Evolutionary conservation across 345 rosid species (phyloP).

Genomic region (Hibiscus tridactylites): DNA sequence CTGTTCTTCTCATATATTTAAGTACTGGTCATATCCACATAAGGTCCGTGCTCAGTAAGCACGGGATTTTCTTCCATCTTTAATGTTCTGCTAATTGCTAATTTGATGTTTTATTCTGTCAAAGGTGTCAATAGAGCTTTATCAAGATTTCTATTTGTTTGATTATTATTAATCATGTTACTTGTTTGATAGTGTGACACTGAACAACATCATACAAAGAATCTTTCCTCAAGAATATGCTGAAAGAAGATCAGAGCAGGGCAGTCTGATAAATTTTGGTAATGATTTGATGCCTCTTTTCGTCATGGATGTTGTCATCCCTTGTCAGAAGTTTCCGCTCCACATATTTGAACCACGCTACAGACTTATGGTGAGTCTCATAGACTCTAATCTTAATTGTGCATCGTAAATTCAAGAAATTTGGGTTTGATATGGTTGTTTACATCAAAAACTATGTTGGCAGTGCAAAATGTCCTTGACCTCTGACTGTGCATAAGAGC

Average conservation of each 20-base stretch:
- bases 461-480: background rate
- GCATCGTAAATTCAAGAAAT: background rate
- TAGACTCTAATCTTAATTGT: background rate
- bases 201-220: conserved; percentile 78
- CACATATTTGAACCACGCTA: conserved; percentile 91
- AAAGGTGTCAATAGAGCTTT: background rate
- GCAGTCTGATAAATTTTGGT: conserved; percentile 60
- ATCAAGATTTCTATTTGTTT: background rate
- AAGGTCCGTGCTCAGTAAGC: background rate
- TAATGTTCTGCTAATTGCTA: background rate
- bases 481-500: background rate
- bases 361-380: conserved; percentile 76
- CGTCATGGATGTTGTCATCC: conserved; percentile 86
- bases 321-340: conserved; percentile 83
- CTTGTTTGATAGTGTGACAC: conserved; percentile 57
- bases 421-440: background rate
- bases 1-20: background rate
- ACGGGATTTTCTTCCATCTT: background rate
- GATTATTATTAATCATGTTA: conserved; percentile 7
- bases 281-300: conserved; percentile 83
- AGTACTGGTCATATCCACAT: background rate
- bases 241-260: conserved; percentile 83
- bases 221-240: conserved; percentile 87
- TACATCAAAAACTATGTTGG: background rate
- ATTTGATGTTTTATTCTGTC: background rate